Percentiles rank a stretch among this genome's conserved stretches.
phyloP scores from a whole-genome alignment of 192 early-diverging fungal genomes.

The Cetraspora pellucida region DNA sequence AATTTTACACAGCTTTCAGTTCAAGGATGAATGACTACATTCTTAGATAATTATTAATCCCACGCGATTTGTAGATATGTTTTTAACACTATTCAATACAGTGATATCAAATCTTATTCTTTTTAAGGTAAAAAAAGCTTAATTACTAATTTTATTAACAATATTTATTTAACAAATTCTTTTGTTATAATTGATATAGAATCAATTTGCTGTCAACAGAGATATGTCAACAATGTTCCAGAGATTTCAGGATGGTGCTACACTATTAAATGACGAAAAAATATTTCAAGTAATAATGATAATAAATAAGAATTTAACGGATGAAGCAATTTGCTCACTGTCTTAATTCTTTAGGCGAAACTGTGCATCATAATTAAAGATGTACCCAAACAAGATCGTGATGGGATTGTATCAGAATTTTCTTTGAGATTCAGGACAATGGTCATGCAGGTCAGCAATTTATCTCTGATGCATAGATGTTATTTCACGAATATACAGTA shows the following conservation, averaged over 20 bases:
- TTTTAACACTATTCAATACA: not conserved
- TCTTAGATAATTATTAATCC: not conserved
- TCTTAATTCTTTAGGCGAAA: not conserved
- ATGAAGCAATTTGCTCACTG: not conserved
- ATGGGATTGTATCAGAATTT: constrained; percentile 32
- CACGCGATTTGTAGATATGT: too few relatives aligned
- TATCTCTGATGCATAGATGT: not conserved
- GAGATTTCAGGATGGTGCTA: constrained; percentile 30
- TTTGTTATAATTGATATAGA: not conserved
- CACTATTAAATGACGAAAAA: not conserved
- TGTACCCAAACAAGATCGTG: constrained; percentile 4
- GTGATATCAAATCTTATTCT: constrained; percentile 3
- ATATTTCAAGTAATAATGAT: constrained; percentile 24
- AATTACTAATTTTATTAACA: not conserved
- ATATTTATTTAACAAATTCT: not conserved
- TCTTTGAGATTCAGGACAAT: not conserved
- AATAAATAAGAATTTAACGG: not conserved
- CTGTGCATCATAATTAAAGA: constrained; percentile 33
- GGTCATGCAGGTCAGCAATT: not conserved
- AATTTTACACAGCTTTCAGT: not conserved
- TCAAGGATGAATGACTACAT: not conserved
- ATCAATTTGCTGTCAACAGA: constrained; percentile 20
- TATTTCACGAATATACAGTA: not conserved
- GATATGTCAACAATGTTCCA: constrained; percentile 38
- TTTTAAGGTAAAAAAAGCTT: constrained; percentile 20